Evolutionary conservation across 2,329 filamentous ascomycete genomes (phyloP), one percentile per base, ranked within the genome.

Genomic region (Colletotrichum truncatum): DNA sequence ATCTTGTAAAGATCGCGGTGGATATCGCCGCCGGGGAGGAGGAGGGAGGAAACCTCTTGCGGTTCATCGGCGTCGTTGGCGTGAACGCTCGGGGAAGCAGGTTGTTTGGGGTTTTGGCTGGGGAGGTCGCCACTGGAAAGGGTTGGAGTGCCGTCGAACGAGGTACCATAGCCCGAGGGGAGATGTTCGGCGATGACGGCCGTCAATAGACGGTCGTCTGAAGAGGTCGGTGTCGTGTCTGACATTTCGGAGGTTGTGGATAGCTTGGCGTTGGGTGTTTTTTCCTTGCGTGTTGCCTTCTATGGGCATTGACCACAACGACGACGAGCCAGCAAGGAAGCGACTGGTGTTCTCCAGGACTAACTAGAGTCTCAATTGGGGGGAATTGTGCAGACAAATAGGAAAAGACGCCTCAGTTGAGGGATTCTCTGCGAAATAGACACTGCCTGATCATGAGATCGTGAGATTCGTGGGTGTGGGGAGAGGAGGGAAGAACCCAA

Each of bases 1-100:
- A 93, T 89, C 73, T 88, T 91, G 84, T 92, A 94, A 32, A 94
- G 85, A 71, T 93, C 90, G 32, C 92, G 89, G 74, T 94, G 91
- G 21, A 94, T 90, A 71, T 94, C 92, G 39, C 92, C 92, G 54
- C 92, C 92, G 72, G 91, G 91, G 3, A 94, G 82, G 64, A 83
- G 87, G 56, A 94, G 80, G 0, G 92, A 94, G 2, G 91, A 93
- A 65, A 90, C 87, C 45, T 77, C 75, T 23, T 70, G 69, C 8
- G 71, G 67, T 2, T 69, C 70, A n/a, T 67, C 54, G 61, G 69
- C 73, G 18, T 72, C 72, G 58, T 71, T 71, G 30, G 70, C 70
- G 67, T 67, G 46, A 39, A 41, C 16, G 38, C 51, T 61, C 14
- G 48, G n/a, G 12, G 39, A 16, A 8, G 34, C 28, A 7, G 49